These are phyloP conservation scores for Porpolomopsis calyptriformis DNA, from an alignment of 768 basidiomycete genomes.

Conservation along the genomic window DNA sequence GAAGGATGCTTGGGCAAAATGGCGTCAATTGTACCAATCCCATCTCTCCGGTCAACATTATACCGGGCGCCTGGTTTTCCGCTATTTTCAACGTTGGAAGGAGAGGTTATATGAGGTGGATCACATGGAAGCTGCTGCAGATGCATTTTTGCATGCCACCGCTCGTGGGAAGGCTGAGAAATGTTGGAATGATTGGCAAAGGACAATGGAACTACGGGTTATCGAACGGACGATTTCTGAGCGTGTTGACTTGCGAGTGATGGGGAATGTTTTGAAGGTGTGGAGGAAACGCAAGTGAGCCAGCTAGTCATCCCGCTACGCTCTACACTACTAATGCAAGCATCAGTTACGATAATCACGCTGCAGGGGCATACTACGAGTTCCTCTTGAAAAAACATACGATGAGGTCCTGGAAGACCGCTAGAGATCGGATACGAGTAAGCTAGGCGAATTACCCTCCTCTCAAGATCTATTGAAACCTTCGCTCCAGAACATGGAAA, in stretches of 20 bases:
- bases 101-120: conserved; percentile 29
- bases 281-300: conserved; percentile 56
- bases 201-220: conserved; percentile 30
- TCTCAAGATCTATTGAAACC: neutral
- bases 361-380: conserved; percentile 35
- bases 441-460: conserved; percentile 13
- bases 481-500: conserved; percentile 38
- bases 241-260: conserved; percentile 38
- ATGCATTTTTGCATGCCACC: conserved; percentile 31
- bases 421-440: conserved; percentile 41
- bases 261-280: conserved; percentile 33
- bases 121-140: conserved; percentile 38
- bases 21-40: conserved; percentile 50
- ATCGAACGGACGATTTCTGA: conserved; percentile 36
- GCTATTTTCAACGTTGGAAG: conserved; percentile 47
- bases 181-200: conserved; percentile 53
- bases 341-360: conserved; percentile 34
- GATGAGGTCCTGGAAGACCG: conserved; percentile 46
- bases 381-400: conserved; percentile 32
- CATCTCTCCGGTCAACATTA: conserved; percentile 44
- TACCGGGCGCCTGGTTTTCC: conserved; percentile 30
- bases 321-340: neutral
- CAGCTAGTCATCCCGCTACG: neutral
- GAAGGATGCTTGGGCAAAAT: conserved; percentile 53
- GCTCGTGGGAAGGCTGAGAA: conserved; percentile 28